A percentile compares a stretch with the other conserved stretches of the same genome.
Conservation (phyloP, 225 moss, liverwort and hornwort species). For the Pleurozium schreberi region DNA sequence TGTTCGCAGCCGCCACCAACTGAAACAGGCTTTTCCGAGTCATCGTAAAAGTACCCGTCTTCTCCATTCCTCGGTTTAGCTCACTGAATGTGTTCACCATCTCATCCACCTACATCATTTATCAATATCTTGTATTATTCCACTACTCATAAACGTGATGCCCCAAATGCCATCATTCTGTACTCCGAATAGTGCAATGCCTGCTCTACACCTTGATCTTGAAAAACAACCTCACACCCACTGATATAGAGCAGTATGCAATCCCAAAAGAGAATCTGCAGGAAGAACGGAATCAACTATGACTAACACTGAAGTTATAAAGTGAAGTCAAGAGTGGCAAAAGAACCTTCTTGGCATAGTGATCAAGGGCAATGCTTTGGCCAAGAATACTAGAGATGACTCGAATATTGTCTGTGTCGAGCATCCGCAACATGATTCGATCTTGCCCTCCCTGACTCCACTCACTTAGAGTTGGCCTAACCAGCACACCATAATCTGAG, state of each 20-base stretch:
- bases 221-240: neutral
- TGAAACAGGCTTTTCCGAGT: conserved; percentile 89
- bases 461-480: conserved; percentile 63
- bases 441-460: conserved; percentile 99
- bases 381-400: conserved; percentile 97
- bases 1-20: conserved; percentile 84
- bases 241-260: neutral
- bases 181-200: neutral
- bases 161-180: neutral
- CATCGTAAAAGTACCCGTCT: conserved; percentile 97
- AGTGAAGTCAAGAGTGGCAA: neutral
- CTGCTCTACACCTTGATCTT: neutral
- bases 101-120: conserved; percentile 70
- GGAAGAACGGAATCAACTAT: neutral
- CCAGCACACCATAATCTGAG: conserved; percentile 86
- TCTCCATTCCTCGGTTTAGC: conserved; percentile 89
- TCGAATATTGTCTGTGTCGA: conserved; percentile 87
- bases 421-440: conserved; percentile 87
- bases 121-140: neutral
- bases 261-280: neutral
- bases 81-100: conserved; percentile 98
- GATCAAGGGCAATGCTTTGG: conserved; percentile 97
- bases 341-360: conserved; percentile 92
- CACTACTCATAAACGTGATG: neutral
- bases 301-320: neutral